Base-by-base conservation (phyloP, 2,329 filamentous ascomycete species). In the Aureobasidium sp. region DNA sequence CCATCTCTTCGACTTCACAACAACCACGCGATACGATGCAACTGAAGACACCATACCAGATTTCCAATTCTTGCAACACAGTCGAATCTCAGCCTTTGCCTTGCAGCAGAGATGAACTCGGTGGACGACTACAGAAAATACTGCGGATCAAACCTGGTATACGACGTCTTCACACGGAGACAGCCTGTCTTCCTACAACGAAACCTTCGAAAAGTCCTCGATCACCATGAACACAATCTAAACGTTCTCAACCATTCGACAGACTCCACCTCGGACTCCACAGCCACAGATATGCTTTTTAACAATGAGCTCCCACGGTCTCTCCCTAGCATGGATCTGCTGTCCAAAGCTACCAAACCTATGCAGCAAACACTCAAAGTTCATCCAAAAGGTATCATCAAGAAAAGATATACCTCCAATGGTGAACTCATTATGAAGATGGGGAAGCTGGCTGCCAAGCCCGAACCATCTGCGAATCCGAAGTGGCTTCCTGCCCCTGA, bases 121-220 rank as follows among this genome's bases (percentile, higher is more conserved):
- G 54, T 44, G 15, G 57, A 49, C 24, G 45, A 60, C 45, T 29
- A 50, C 57, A 49, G 24, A n/a, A 47, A 35, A 49, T 60, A 49
- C 33, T 24, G 22, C 14, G 57, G 57, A 22, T 40, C 57, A 4
- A 60, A 22, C 31, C 29, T 50, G 8, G 9, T 60, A 31, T 50
- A 39, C 31, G 29, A 60, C 24, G 37, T 17, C 9, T 29, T 17
- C 14, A 17, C 17, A 0, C 22, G 22, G 33, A 44, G 44, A 22
- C 50, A 31, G 22, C 60, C 49, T n/a, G 42, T 42, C 19, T 72
- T 71, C 52, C 62, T 74, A 15, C 67, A 65, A 17, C 67, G 71
- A 24, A 74, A 74, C 48, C n/a, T 74, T 17, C 62, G 67, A n/a
- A 49, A 61, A 22, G 64, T 65, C 19, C 64, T 74, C 37, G 68